Conservation (phyloP, 768 basidiomycete genomes). For the Lactarius indigo region DNA sequence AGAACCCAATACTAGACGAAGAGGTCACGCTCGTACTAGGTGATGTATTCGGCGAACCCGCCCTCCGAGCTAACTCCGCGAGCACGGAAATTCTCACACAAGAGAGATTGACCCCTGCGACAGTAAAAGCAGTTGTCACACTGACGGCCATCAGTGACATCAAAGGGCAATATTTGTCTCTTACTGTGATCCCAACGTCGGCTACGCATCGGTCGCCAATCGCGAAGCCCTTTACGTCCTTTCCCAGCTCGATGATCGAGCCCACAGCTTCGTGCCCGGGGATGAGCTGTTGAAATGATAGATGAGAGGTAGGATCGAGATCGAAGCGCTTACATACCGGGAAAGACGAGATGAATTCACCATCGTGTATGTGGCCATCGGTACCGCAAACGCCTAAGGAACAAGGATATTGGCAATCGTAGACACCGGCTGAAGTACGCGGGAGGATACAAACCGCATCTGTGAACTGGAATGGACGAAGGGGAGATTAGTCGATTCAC, state of each 20-base stretch:
- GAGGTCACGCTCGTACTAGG: conserved; percentile 54
- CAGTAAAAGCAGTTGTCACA: conserved; percentile 88
- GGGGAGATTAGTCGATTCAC: neutral
- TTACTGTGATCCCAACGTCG: conserved; percentile 69
- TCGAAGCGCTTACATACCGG: conserved; percentile 42
- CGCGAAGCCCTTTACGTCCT: conserved; percentile 72
- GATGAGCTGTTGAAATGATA: conserved; percentile 46
- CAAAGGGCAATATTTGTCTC: conserved; percentile 27
- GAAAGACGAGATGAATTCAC: conserved; percentile 69
- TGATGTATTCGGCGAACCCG: conserved; percentile 87
- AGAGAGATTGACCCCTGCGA: conserved; percentile 72
- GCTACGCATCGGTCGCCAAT: conserved; percentile 82
- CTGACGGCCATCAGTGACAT: conserved; percentile 34
- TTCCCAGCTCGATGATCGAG: conserved; percentile 66
- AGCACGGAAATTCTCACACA: conserved; percentile 83
- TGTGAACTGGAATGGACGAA: conserved; percentile 23
- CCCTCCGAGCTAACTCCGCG: conserved; percentile 79
- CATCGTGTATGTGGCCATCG: conserved; percentile 58
- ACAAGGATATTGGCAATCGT: conserved; percentile 8
- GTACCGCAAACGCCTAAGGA: conserved; percentile 61
- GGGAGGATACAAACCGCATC: conserved; percentile 28
- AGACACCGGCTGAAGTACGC: neutral
- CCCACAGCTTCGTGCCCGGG: conserved; percentile 79
- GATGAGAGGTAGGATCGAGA: neutral
- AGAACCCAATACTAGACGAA: neutral